These are phyloP conservation scores for Amborella trichopoda DNA, from an alignment of 164 flowering plant genomes.

Conservation along the genomic window DNA sequence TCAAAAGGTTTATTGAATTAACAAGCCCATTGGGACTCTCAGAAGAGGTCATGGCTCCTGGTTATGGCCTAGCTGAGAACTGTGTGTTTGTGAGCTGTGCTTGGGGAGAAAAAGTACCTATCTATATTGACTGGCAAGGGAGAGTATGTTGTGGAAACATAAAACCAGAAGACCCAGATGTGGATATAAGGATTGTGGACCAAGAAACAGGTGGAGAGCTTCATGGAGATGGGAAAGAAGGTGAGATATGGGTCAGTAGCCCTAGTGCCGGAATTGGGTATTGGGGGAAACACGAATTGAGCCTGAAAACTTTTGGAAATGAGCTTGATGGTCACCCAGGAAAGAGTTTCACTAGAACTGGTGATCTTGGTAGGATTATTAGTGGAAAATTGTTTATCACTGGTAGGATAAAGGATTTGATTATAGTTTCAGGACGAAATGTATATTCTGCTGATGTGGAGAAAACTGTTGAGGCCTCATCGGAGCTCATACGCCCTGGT, in stretches of 20 bases:
- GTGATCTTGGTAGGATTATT: constrained; percentile 61
- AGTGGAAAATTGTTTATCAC: constrained; percentile 61
- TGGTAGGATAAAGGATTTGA: constrained; percentile 79
- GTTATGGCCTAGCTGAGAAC: constrained; percentile 79
- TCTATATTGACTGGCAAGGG: constrained; percentile 71
- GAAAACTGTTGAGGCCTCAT: constrained; percentile 66
- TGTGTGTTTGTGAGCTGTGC: constrained; percentile 79
- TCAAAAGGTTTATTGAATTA: constrained; percentile 52
- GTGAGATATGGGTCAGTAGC: constrained; percentile 82
- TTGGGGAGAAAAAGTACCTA: constrained; percentile 54
- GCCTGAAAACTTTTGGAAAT: constrained; percentile 45
- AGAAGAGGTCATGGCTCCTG: constrained; percentile 67
- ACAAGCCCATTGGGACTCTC: constrained; percentile 43
- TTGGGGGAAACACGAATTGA: constrained; percentile 55
- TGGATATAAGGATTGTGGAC: constrained; percentile 54
- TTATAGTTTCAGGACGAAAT: constrained; percentile 70
- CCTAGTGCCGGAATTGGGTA: constrained; percentile 81
- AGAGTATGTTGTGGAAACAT: constrained; percentile 72
- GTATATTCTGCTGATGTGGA: constrained; percentile 72
- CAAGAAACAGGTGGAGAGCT: constrained; percentile 50
- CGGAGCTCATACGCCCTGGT: constrained; percentile 56
- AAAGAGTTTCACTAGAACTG: constrained; percentile 45
- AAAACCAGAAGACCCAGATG: constrained; percentile 27
- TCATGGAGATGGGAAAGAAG: constrained; percentile 51
- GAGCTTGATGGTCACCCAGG: constrained; percentile 28